Percentiles rank a stretch among this genome's conserved stretches.
Evolutionary conservation across 306 rosid genomes (phyloP).

Genomic region (Clitoria ternatea): DNA sequence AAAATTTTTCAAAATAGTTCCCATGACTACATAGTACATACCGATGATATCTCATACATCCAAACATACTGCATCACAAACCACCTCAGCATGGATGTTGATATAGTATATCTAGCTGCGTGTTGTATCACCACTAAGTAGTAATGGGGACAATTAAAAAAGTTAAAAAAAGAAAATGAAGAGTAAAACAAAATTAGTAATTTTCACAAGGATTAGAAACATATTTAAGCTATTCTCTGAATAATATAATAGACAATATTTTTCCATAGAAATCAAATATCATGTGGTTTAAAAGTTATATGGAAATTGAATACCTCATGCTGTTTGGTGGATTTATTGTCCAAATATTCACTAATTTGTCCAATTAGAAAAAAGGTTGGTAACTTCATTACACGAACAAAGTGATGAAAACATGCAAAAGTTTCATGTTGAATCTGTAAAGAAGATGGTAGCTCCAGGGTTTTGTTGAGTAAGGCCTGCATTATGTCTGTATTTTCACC

Average conservation of each 20-base stretch:
- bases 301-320: conserved; percentile 46
- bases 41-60: too few species aligned
- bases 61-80: too few species aligned
- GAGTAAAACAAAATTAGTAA: too few species aligned
- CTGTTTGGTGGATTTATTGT: conserved; percentile 38
- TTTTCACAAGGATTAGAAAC: too few species aligned
- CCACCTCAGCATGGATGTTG: too few species aligned
- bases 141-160: too few species aligned
- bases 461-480: conserved; percentile 36
- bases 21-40: too few species aligned
- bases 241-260: background rate
- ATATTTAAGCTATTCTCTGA: too few species aligned
- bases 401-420: conserved; percentile 66
- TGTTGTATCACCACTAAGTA: too few species aligned
- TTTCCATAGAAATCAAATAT: background rate
- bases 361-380: conserved; percentile 63
- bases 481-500: conserved; percentile 56
- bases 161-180: too few species aligned
- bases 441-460: conserved; percentile 46
- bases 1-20: too few species aligned
- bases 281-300: background rate
- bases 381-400: conserved; percentile 48
- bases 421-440: conserved; percentile 58
- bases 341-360: conserved; percentile 32
- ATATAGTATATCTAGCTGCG: too few species aligned